Conservation (phyloP, 768 basidiomycete genomes). For the Suillus sp. region DNA sequence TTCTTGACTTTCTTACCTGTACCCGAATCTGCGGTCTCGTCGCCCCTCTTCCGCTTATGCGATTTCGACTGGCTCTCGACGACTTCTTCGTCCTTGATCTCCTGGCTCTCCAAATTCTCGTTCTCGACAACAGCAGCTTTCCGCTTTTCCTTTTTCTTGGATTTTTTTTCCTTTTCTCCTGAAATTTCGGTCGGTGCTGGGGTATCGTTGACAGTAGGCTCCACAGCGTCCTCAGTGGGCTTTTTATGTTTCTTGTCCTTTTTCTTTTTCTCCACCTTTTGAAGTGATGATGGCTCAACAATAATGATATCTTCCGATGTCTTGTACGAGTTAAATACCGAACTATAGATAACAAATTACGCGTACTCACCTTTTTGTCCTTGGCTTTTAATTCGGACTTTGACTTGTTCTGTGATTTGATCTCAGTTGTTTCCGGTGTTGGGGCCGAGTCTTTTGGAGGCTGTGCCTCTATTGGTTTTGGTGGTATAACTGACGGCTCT, state of each 20-base stretch:
- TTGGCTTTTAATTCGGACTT: slow-evolving; percentile 22
- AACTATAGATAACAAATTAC: background rate
- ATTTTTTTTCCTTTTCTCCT: slow-evolving; percentile 20
- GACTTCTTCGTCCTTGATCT: slow-evolving; percentile 13
- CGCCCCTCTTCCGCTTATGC: slow-evolving; percentile 39
- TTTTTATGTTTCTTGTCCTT: slow-evolving; percentile 19
- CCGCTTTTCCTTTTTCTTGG: slow-evolving; percentile 20
- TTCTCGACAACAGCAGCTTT: slow-evolving; percentile 18
- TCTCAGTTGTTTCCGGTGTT: slow-evolving; percentile 1
- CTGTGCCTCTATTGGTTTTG: background rate
- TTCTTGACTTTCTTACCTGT: slow-evolving; percentile 14
- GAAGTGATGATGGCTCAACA: background rate
- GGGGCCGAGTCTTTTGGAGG: background rate
- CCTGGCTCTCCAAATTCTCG: slow-evolving; percentile 22
- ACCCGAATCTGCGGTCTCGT: slow-evolving; percentile 14
- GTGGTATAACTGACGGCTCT: slow-evolving; percentile 12
- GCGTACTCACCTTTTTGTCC: slow-evolving; percentile 21
- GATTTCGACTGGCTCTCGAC: slow-evolving; percentile 21
- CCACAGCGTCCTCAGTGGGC: slow-evolving; percentile 18
- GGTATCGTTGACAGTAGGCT: slow-evolving; percentile 16
- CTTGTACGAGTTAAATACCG: slow-evolving; percentile 5
- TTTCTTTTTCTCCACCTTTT: slow-evolving; percentile 23
- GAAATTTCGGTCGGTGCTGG: slow-evolving; percentile 13
- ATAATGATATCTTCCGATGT: slow-evolving; percentile 12
- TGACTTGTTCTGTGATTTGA: slow-evolving; percentile 8